Evolutionary conservation across 169 alveolate genomes (phyloP).

Genomic region (Plasmodium berghei): DNA sequence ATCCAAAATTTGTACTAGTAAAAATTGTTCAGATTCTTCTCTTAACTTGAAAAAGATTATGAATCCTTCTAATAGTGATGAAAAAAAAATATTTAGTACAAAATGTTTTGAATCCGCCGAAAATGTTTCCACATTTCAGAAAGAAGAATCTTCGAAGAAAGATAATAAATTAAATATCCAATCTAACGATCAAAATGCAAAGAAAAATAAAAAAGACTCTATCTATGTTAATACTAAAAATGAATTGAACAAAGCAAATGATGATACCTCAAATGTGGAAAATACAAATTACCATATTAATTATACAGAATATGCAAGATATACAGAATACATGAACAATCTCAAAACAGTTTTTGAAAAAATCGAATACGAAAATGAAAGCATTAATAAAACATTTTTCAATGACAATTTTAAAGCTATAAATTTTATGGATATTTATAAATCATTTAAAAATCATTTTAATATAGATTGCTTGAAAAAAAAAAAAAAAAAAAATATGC

Average conservation of each 20-base stretch:
- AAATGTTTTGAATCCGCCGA: neutral
- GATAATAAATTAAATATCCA: neutral
- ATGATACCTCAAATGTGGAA: neutral
- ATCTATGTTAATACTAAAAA: neutral
- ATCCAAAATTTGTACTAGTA: neutral
- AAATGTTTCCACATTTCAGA: neutral
- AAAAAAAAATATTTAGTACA: neutral
- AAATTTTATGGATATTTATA: slow-evolving; percentile 57
- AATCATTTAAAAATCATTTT: slow-evolving; percentile 73
- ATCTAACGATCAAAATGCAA: neutral
- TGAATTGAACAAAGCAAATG: neutral
- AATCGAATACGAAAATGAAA: slow-evolving; percentile 44
- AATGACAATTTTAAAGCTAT: neutral
- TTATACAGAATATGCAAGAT: neutral
- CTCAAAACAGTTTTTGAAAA: slow-evolving; percentile 44
- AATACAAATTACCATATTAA: neutral
- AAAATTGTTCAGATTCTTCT: no score
- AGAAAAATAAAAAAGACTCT: neutral
- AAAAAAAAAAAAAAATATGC: neutral
- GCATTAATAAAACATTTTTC: slow-evolving; percentile 27
- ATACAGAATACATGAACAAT: slow-evolving; percentile 34
- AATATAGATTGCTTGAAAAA: slow-evolving; percentile 9
- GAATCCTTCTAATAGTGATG: neutral
- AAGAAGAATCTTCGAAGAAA: neutral
- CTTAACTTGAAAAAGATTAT: neutral